phyloP scores from a whole-genome alignment of 1,284 basidiomycete species.

The Naganishia liquefaciens region DNA sequence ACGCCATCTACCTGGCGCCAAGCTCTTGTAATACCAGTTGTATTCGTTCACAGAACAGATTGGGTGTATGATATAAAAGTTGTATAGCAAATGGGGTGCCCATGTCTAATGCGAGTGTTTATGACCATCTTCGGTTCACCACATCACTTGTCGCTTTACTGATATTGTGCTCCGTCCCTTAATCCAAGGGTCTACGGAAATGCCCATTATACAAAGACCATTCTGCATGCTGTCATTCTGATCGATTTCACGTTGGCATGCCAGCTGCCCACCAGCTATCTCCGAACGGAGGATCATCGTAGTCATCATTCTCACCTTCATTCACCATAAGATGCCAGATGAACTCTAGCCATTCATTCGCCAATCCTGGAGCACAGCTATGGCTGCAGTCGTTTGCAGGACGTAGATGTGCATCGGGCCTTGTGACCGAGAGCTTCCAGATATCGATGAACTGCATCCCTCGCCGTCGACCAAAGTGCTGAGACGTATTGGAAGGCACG shows the following conservation, averaged over 20 bases:
- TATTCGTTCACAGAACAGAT: background rate
- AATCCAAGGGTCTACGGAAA: too few species aligned
- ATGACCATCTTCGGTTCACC: too few species aligned
- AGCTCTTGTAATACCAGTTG: background rate
- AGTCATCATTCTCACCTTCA: slow-evolving; percentile 26
- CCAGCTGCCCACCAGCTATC: background rate
- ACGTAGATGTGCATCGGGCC: slow-evolving; percentile 27
- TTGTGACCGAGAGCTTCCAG: slow-evolving; percentile 21
- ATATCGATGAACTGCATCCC: slow-evolving; percentile 26
- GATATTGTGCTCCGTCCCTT: too few species aligned
- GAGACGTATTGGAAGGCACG: slow-evolving; percentile 5
- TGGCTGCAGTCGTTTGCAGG: slow-evolving; percentile 22
- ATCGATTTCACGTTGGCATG: background rate
- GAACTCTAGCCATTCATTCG: slow-evolving; percentile 24
- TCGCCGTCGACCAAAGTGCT: background rate
- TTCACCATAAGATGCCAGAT: slow-evolving; percentile 30
- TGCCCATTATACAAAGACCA: background rate
- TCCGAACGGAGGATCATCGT: slow-evolving; percentile 6
- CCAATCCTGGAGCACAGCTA: slow-evolving; percentile 4
- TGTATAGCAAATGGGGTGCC: background rate
- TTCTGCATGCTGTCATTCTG: background rate
- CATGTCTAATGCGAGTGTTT: background rate
- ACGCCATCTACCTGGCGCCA: background rate
- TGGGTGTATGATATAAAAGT: slow-evolving; percentile 1
- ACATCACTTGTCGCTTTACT: too few species aligned